Conservation (phyloP, 305 asterid species). For the Solanum hybrid region DNA sequence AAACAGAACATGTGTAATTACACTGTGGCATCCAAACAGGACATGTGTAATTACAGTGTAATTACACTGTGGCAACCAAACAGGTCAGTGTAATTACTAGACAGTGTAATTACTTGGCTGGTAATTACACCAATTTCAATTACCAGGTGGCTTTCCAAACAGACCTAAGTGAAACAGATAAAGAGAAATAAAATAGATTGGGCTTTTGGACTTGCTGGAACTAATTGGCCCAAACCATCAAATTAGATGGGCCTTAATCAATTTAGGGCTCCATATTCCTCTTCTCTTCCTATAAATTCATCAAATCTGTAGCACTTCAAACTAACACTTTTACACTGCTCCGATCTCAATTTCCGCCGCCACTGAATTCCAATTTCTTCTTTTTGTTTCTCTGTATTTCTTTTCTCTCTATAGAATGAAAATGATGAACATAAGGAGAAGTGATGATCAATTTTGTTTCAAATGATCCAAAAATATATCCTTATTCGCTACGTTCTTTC, state of each 20-base stretch:
- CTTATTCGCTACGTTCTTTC: slow-evolving; percentile 58
- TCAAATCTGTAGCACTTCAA: background rate
- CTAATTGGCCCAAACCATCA: background rate
- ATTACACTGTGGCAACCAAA: no score
- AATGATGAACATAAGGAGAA: slow-evolving; percentile 23
- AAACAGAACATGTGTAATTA: no score
- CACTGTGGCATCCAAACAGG: no score
- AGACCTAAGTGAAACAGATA: no score
- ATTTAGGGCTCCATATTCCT: background rate
- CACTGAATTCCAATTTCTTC: background rate
- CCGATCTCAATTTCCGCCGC: background rate
- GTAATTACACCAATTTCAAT: no score
- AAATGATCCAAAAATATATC: slow-evolving; percentile 25
- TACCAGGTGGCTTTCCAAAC: no score
- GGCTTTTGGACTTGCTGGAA: background rate
- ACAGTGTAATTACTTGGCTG: no score
- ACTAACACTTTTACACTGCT: background rate
- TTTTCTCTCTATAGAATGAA: slow-evolving; percentile 7
- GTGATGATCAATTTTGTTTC: slow-evolving; percentile 27
- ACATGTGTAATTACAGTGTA: no score
- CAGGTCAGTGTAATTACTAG: no score
- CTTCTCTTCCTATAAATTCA: background rate
- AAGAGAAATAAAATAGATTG: background rate
- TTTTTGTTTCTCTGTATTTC: background rate
- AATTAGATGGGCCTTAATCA: background rate